These are phyloP conservation scores for Hylodesmum podocarpum DNA, from an alignment of 306 rosid genomes.

Conservation along the genomic window DNA sequence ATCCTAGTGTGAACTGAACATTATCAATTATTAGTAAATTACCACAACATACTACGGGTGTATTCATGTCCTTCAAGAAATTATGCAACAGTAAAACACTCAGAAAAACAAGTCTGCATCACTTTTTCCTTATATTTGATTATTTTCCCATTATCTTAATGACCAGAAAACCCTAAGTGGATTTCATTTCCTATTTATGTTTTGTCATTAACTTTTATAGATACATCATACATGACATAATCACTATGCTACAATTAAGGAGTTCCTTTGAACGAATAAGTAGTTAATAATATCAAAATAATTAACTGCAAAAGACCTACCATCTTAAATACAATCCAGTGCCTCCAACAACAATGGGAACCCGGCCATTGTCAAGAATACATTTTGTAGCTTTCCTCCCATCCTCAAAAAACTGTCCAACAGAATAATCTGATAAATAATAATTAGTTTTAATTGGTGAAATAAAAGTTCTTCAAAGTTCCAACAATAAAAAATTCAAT, in stretches of 20 bases:
- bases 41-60: not conserved
- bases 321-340: slow-evolving; percentile 94
- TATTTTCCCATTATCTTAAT: not conserved
- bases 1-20: not conserved
- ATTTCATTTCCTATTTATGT: slow-evolving; percentile 16
- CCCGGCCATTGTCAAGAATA: slow-evolving; percentile 72
- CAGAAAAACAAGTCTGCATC: slow-evolving; percentile 15
- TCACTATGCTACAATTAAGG: not conserved
- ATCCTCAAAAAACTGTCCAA: slow-evolving; percentile 90
- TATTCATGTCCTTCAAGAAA: slow-evolving; percentile 12
- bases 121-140: not conserved
- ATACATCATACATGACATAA: slow-evolving; percentile 20
- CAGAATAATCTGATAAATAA: slow-evolving; percentile 85
- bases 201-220: slow-evolving; percentile 3
- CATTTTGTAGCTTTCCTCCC: slow-evolving; percentile 76
- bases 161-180: slow-evolving; percentile 13
- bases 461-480: slow-evolving; percentile 22
- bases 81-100: not conserved
- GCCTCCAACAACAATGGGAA: slow-evolving; percentile 94
- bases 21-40: slow-evolving; percentile 8
- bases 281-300: slow-evolving; percentile 17
- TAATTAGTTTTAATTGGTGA: slow-evolving; percentile 26
- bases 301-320: slow-evolving; percentile 42
- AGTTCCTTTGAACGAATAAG: slow-evolving; percentile 4
- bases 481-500: slow-evolving; percentile 21